phyloP scores from a whole-genome alignment of 495 filamentous ascomycete species.

The Wilcoxina mikolae region DNA sequence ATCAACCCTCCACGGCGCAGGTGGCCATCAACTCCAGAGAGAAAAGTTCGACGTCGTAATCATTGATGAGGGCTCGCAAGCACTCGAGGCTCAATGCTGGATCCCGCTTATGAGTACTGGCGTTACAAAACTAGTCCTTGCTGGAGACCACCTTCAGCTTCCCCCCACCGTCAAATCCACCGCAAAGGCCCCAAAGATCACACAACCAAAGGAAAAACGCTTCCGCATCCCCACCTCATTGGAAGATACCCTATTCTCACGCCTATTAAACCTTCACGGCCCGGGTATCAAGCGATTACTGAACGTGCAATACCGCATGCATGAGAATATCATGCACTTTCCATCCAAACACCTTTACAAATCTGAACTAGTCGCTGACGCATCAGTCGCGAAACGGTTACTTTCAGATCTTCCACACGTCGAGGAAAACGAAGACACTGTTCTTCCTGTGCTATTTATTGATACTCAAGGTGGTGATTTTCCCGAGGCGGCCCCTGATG shows the following conservation, averaged over 20 bases:
- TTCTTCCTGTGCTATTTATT: conserved; percentile 76
- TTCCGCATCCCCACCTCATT: conserved; percentile 39
- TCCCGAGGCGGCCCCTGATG: conserved; percentile 36
- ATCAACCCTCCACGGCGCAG: conserved; percentile 83
- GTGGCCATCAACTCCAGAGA: conserved; percentile 64
- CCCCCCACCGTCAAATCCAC: conserved; percentile 78
- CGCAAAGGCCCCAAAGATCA: background rate
- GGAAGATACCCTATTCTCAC: conserved; percentile 80
- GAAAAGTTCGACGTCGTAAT: conserved; percentile 87
- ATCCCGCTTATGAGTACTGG: conserved; percentile 46
- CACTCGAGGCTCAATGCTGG: conserved; percentile 95
- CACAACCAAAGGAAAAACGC: conserved; percentile 1
- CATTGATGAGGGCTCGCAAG: conserved; percentile 91
- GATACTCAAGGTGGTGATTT: conserved; percentile 94
- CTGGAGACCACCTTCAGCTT: conserved; percentile 86
- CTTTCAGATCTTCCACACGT: conserved; percentile 72
- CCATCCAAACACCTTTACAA: conserved; percentile 84
- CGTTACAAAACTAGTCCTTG: conserved; percentile 59
- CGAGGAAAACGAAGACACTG: conserved; percentile 70
- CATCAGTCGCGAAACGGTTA: conserved; percentile 56
- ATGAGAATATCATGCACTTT: conserved; percentile 86
- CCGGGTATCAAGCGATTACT: conserved; percentile 77
- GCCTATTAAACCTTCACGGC: conserved; percentile 70
- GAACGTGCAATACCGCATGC: conserved; percentile 98
- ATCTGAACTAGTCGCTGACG: conserved; percentile 59